Percentiles rank a stretch among this genome's conserved stretches.
Evolutionary conservation across 2,329 filamentous ascomycete genomes (phyloP).

Genomic region (Nothophaeocryptopus gaeumannii): DNA sequence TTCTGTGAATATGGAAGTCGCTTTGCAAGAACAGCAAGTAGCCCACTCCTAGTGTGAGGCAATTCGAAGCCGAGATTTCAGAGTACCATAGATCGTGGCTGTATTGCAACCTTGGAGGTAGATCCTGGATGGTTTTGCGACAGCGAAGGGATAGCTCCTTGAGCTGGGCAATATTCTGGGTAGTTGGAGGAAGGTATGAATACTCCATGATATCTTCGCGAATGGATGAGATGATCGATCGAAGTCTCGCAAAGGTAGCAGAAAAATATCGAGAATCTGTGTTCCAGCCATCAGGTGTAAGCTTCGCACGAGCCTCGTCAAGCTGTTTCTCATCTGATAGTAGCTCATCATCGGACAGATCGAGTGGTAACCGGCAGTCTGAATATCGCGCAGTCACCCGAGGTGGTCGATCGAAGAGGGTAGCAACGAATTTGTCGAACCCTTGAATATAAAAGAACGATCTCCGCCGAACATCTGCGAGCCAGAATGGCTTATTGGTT

Average conservation of each 20-base stretch:
- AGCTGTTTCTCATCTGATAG: conserved; percentile 1
- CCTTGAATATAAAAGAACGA: conserved; percentile 12
- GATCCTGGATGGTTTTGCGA: not conserved
- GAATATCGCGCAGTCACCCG: conserved; percentile 12
- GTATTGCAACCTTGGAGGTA: conserved; percentile 16
- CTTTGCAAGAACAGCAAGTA: conserved; percentile 21
- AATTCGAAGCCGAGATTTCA: conserved; percentile 4
- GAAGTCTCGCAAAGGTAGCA: conserved; percentile 17
- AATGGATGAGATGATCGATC: conserved; percentile 7
- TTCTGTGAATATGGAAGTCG: conserved; percentile 19
- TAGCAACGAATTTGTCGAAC: conserved; percentile 23
- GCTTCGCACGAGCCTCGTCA: conserved; percentile 6
- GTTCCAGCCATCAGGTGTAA: conserved; percentile 18
- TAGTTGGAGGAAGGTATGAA: conserved; percentile 1
- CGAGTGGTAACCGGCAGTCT: conserved; percentile 6
- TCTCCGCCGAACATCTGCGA: conserved; percentile 21
- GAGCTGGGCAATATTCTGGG: not conserved
- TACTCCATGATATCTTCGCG: conserved; percentile 10
- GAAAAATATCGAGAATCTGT: conserved; percentile 3
- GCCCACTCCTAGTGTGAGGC: conserved; percentile 17
- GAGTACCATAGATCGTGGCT: conserved; percentile 17
- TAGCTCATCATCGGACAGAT: conserved; percentile 8
- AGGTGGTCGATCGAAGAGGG: conserved; percentile 21
- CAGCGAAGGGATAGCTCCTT: not conserved
- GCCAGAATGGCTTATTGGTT: conserved; percentile 18